Percentiles rank a stretch among this genome's conserved stretches.
phyloP scores from a whole-genome alignment of 306 rosid species.

The Citrullus colocynthis region DNA sequence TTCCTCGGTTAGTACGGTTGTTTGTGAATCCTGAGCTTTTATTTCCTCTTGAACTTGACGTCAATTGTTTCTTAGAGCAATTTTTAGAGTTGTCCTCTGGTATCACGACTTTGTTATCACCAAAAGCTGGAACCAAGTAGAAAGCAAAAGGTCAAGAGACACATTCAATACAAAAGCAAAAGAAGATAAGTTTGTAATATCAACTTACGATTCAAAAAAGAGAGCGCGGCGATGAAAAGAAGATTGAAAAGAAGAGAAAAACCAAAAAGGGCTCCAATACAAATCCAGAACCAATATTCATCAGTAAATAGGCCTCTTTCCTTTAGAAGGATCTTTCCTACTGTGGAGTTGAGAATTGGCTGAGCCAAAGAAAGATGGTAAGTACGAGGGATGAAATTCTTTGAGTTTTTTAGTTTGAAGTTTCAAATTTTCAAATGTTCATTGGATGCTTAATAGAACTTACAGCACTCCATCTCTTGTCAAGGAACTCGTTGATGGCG shows the following conservation, averaged over 20 bases:
- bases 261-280: conserved; percentile 58
- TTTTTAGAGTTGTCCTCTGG: conserved; percentile 19
- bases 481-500: conserved; percentile 49
- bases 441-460: conserved; percentile 31
- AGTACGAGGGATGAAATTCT: not conserved
- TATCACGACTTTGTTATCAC: conserved; percentile 36
- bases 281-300: conserved; percentile 71
- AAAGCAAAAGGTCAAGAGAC: not conserved
- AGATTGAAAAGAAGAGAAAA: conserved; percentile 53
- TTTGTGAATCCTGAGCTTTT: conserved; percentile 5
- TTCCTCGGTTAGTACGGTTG: conserved; percentile 6
- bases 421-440: conserved; percentile 2
- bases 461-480: conserved; percentile 63
- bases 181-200: not conserved
- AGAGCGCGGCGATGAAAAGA: conserved; percentile 31
- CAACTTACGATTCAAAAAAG: conserved; percentile 51
- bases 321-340: conserved; percentile 58
- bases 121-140: conserved; percentile 35
- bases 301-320: conserved; percentile 50
- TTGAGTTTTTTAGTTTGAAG: not conserved
- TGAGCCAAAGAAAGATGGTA: not conserved
- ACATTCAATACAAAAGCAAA: not conserved
- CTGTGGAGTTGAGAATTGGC: conserved; percentile 18
- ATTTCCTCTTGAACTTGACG: not conserved
- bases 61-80: not conserved